phyloP scores from a whole-genome alignment of 129 eudicot genomes.

The Saposhnikovia divaricata region DNA sequence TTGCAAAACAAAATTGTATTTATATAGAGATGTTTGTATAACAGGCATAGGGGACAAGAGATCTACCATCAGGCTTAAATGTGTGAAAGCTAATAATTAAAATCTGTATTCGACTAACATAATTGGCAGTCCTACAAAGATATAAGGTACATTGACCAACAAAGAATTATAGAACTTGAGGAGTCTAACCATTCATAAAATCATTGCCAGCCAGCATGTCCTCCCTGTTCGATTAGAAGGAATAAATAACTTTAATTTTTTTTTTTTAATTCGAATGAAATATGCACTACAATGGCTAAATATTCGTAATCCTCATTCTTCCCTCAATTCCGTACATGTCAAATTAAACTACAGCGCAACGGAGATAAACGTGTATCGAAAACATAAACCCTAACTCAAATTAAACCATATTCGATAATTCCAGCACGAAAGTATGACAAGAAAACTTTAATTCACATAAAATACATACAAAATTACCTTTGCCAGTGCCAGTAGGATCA shows the following conservation, averaged over 20 bases:
- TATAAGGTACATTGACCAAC: not conserved
- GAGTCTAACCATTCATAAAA: not conserved
- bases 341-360: not conserved
- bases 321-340: not conserved
- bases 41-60: not conserved
- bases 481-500: constrained; percentile 89
- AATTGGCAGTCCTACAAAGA: not conserved
- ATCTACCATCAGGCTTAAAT: not conserved
- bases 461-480: constrained; percentile 31
- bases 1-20: not conserved
- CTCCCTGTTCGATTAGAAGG: not conserved
- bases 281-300: not conserved
- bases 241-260: too few species aligned
- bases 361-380: not conserved
- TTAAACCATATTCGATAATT: not conserved
- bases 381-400: not conserved
- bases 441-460: not conserved
- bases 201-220: not conserved
- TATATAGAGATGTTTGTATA: not conserved
- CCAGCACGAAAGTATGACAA: not conserved
- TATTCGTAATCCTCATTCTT: not conserved
- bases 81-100: too few species aligned
- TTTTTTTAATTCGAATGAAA: too few species aligned
- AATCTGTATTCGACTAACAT: not conserved
- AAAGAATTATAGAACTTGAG: not conserved